phyloP scores from a whole-genome alignment of 177 flowering plant species.

The Tripterygium wilfordii region DNA sequence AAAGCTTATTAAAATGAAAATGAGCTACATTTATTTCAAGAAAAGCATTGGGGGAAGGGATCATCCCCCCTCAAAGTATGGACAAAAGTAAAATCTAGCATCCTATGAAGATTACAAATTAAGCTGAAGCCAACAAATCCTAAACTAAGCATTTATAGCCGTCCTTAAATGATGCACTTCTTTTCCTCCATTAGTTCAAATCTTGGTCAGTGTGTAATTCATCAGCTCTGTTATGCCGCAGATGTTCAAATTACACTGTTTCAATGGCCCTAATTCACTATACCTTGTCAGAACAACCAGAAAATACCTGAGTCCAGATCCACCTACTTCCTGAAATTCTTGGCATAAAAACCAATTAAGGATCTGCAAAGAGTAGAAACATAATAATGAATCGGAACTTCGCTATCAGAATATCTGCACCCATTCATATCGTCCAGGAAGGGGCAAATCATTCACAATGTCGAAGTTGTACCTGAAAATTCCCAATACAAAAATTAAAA shows the following conservation, averaged over 20 bases:
- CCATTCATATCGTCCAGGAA: constrained; percentile 81
- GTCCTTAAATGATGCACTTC: neutral
- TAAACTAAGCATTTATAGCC: neutral
- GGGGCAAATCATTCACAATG: constrained; percentile 51
- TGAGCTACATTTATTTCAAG: constrained; percentile 9
- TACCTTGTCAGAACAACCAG: neutral
- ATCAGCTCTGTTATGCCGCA: constrained; percentile 10
- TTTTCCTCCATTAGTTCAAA: neutral
- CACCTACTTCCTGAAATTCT: neutral
- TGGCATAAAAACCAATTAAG: neutral
- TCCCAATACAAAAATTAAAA: neutral
- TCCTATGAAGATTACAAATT: neutral
- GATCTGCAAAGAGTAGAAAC: neutral
- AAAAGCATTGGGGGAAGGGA: constrained; percentile 3
- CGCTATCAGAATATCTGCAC: constrained; percentile 35
- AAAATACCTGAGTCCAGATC: neutral
- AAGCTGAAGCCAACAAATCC: neutral
- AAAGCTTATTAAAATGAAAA: neutral
- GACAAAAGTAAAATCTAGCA: constrained; percentile 6
- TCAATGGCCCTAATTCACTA: constrained; percentile 3
- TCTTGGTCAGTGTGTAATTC: constrained; percentile 7
- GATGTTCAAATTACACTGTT: constrained; percentile 14
- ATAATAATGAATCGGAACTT: neutral
- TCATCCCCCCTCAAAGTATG: constrained; percentile 6
- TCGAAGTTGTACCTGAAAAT: constrained; percentile 79